phyloP scores from a whole-genome alignment of 2,329 filamentous ascomycete species.

The Bipolaris gigantea region DNA sequence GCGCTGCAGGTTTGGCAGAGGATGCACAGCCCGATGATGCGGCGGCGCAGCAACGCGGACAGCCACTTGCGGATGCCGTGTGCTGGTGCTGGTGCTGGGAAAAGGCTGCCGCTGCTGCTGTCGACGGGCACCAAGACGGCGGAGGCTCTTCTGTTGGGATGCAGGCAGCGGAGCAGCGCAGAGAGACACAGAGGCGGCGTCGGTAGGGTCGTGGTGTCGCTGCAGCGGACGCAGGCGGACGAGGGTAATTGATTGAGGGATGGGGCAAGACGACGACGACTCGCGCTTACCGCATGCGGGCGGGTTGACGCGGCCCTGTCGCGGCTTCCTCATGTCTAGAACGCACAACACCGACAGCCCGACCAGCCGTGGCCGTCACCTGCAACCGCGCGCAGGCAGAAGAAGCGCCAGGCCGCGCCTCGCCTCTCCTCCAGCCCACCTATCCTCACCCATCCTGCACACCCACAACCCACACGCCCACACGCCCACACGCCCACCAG shows the following conservation, averaged over 20 bases:
- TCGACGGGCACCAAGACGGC: neutral
- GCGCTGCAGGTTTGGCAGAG: slow-evolving; percentile 21
- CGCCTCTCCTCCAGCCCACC: too few relatives aligned
- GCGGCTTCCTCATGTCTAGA: slow-evolving; percentile 19
- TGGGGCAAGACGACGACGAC: slow-evolving; percentile 17
- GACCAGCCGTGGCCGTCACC: slow-evolving; percentile 7
- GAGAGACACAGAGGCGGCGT: slow-evolving; percentile 7
- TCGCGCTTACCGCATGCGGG: slow-evolving; percentile 14
- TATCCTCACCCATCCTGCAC: too few relatives aligned
- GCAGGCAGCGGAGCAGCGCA: slow-evolving; percentile 15
- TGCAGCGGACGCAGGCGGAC: slow-evolving; percentile 12
- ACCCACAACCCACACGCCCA: neutral
- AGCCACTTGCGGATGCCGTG: slow-evolving; percentile 11
- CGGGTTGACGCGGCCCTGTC: slow-evolving; percentile 20
- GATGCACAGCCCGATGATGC: slow-evolving; percentile 28
- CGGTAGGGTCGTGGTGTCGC: slow-evolving; percentile 9
- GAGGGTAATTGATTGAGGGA: slow-evolving; percentile 20
- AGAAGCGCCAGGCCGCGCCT: neutral
- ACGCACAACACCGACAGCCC: slow-evolving; percentile 17
- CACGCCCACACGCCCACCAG: too few relatives aligned
- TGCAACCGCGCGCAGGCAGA: slow-evolving; percentile 6
- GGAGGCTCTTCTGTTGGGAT: neutral
- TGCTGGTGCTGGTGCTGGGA: slow-evolving; percentile 20
- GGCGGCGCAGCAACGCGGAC: slow-evolving; percentile 22
- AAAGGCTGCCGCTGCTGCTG: neutral